Conservation (phyloP, 495 filamentous ascomycete genomes). For the Chlorociboria aeruginascens region DNA sequence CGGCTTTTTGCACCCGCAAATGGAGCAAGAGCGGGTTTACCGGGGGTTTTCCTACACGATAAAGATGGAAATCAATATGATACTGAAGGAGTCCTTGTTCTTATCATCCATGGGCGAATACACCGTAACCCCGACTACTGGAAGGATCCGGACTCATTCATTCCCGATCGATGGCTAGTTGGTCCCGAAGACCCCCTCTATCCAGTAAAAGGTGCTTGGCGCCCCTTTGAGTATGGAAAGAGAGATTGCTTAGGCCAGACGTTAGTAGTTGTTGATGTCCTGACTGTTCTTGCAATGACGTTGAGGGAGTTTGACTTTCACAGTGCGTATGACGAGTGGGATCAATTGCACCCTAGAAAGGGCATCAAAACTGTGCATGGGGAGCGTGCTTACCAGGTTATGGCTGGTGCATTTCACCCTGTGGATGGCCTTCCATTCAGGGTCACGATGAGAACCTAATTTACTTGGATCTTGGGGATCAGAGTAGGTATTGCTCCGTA, state of each 20-base stretch:
- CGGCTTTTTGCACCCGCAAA: constrained; percentile 27
- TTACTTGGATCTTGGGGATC: constrained; percentile 1
- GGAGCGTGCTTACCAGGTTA: constrained; percentile 11
- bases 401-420: constrained; percentile 8
- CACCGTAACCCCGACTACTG: constrained; percentile 30
- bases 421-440: constrained; percentile 10
- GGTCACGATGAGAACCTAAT: background rate
- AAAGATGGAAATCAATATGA: constrained; percentile 6
- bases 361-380: constrained; percentile 3
- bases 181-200: constrained; percentile 22
- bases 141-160: constrained; percentile 26
- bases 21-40: constrained; percentile 6
- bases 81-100: constrained; percentile 21
- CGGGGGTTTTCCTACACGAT: constrained; percentile 2
- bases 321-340: constrained; percentile 34
- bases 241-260: constrained; percentile 42
- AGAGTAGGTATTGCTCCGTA: constrained; percentile 15
- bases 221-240: constrained; percentile 38
- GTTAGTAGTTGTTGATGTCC: constrained; percentile 35
- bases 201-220: constrained; percentile 33
- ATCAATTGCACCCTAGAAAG: constrained; percentile 9
- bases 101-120: constrained; percentile 20
- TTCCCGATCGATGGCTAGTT: constrained; percentile 33
- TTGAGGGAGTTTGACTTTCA: constrained; percentile 34
- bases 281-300: constrained; percentile 33